Evolutionary conservation across 176 grass and related monocot genomes (phyloP).

Genomic region (Avena atlantica): DNA sequence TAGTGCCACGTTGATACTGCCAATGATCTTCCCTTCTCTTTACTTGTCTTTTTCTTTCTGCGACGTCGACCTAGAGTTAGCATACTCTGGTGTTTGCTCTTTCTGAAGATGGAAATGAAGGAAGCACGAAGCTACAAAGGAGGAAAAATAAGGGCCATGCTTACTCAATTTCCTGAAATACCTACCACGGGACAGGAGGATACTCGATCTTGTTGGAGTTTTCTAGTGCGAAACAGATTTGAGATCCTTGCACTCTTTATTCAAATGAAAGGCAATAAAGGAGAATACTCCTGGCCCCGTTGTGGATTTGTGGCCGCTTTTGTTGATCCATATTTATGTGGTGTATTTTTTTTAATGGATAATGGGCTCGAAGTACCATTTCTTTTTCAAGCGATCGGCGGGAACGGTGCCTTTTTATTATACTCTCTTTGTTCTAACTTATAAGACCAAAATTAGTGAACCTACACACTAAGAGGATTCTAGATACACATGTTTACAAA

Average conservation of each 20-base stretch:
- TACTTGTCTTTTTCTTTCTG: background rate
- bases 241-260: background rate
- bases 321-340: too few relatives aligned
- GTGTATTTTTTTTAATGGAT: too few relatives aligned
- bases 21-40: background rate
- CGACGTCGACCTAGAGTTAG: too few relatives aligned
- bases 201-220: background rate
- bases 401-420: too few relatives aligned
- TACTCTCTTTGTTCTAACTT: too few relatives aligned
- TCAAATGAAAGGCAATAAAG: conserved; percentile 13
- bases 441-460: too few relatives aligned
- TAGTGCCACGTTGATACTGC: conserved; percentile 4
- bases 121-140: background rate
- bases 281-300: background rate
- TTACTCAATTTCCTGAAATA: background rate
- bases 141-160: too few relatives aligned
- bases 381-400: too few relatives aligned
- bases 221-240: conserved; percentile 24
- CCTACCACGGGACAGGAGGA: background rate
- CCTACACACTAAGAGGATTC: too few relatives aligned
- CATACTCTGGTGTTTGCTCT: background rate
- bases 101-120: background rate
- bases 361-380: too few relatives aligned
- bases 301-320: too few relatives aligned
- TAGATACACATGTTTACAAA: too few relatives aligned